Percentiles rank a stretch among this genome's conserved stretches.
Evolutionary conservation across 768 basidiomycete genomes (phyloP).

Genomic region (Phanerochaete sordida): DNA sequence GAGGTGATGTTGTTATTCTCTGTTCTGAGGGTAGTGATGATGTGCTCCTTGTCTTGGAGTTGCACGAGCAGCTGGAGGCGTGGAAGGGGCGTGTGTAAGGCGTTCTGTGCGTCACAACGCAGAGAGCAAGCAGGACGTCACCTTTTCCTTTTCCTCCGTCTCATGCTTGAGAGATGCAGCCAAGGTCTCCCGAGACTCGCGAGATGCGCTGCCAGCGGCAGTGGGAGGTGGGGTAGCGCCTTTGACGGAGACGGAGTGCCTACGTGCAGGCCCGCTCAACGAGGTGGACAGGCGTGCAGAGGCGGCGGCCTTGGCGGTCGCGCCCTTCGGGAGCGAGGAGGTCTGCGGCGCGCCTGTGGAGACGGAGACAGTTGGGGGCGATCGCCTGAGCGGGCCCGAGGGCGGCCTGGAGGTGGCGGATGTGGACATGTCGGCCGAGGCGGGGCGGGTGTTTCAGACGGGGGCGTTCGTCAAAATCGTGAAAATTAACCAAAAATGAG

Average conservation of each 20-base stretch:
- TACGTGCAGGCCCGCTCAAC: conserved; percentile 37
- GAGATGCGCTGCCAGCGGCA: conserved; percentile 41
- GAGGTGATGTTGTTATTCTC: conserved; percentile 68
- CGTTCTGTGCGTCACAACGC: not conserved
- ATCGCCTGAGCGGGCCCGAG: conserved; percentile 43
- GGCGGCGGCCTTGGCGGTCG: conserved; percentile 64
- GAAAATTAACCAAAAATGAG: conserved; percentile 6
- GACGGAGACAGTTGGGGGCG: conserved; percentile 37
- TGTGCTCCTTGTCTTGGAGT: conserved; percentile 76
- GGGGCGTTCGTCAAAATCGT: not conserved
- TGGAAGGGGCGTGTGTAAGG: not conserved
- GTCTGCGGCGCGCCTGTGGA: conserved; percentile 39
- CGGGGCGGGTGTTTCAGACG: conserved; percentile 4
- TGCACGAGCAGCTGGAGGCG: conserved; percentile 64
- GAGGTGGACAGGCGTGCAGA: conserved; percentile 54
- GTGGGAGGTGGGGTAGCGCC: conserved; percentile 35
- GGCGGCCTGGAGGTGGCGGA: conserved; percentile 41
- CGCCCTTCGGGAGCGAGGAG: conserved; percentile 45
- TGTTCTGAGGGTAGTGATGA: conserved; percentile 51
- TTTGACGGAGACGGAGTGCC: conserved; percentile 52
- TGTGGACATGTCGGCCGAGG: conserved; percentile 41
- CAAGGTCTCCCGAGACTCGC: conserved; percentile 54
- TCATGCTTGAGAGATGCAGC: conserved; percentile 67
- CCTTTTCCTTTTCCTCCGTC: conserved; percentile 81
- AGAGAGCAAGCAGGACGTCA: conserved; percentile 27